These are phyloP conservation scores for Phyllosticta paracitricarpa DNA, from an alignment of 2,329 filamentous ascomycete species.

Conservation along the genomic window DNA sequence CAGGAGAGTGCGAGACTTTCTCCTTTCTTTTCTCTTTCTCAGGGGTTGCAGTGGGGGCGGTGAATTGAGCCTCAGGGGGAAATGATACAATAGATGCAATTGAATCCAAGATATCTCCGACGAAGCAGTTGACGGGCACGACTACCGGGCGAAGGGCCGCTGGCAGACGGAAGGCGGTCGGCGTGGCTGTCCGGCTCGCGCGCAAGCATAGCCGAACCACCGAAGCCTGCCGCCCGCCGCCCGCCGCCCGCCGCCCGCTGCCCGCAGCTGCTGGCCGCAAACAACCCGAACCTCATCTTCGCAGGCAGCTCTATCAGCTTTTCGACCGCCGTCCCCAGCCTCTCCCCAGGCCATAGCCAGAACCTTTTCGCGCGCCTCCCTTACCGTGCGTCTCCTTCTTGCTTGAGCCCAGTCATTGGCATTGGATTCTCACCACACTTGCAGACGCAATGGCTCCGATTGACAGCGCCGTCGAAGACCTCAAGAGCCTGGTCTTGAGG, in stretches of 20 bases:
- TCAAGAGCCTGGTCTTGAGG: constrained; percentile 73
- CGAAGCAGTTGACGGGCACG: neutral
- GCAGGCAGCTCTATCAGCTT: neutral
- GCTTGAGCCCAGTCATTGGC: neutral
- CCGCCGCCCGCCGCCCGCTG: neutral
- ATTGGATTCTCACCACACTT: neutral
- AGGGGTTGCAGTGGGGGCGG: neutral
- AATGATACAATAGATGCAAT: neutral
- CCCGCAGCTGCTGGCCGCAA: neutral
- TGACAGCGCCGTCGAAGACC: constrained; percentile 67
- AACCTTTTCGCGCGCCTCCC: constrained; percentile 1
- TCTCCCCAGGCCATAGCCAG: neutral
- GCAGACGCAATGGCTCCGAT: constrained; percentile 66
- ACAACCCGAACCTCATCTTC: neutral
- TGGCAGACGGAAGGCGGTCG: neutral
- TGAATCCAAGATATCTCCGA: neutral
- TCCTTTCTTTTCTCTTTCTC: too few species aligned
- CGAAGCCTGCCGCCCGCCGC: neutral
- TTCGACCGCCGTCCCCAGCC: neutral
- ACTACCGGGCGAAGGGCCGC: neutral
- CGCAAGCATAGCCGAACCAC: neutral
- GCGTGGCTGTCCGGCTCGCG: neutral
- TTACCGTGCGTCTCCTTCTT: neutral
- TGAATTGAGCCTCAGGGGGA: neutral
- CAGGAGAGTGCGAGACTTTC: neutral